Base-by-base conservation (phyloP, 176 grass and related monocot species). In the Juncus inflexus region DNA sequence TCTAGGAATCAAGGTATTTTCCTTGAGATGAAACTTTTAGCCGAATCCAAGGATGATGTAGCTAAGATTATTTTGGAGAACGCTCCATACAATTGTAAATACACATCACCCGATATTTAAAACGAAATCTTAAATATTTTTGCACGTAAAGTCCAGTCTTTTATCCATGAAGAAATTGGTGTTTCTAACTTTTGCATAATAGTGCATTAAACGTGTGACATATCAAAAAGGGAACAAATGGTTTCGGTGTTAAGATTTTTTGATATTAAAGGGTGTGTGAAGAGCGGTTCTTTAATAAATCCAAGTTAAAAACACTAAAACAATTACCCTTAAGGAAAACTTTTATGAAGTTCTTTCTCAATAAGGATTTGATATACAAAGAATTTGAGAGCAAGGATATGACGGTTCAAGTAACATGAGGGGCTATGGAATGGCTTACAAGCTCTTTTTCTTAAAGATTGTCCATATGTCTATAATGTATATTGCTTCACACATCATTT, bases 131-230 rank as follows among this genome's bases (percentile, higher is more conserved):
- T n/a, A n/a, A n/a, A n/a, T n/a, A n/a, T n/a, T n/a, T n/a, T n/a
- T n/a, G n/a, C n/a, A n/a, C n/a, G n/a, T n/a, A n/a, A n/a, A n/a
- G n/a, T n/a, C n/a, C n/a, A n/a, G n/a, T n/a, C n/a, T n/a, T n/a
- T n/a, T n/a, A n/a, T n/a, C n/a, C n/a, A n/a, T n/a, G n/a, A n/a
- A n/a, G n/a, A n/a, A n/a, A n/a, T n/a, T n/a, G n/a, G n/a, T n/a
- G n/a, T n/a, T n/a, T n/a, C n/a, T n/a, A n/a, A 66, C 12, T 80
- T 61, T 42, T 62, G 40, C 47, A 55, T 62, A 41, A 66, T 75
- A 15, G 63, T 81, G 13, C 61, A 76, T 64, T 9, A 80, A 58
- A 71, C 61, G 6, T 60, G 16, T 51, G 19, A 28, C 19, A 28
- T 28, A 0, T 28, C 19, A 28, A 28, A 28, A 1, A 28, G 19